Evolutionary conservation across 441 rosid species (phyloP), one percentile per base, ranked within the genome.

Genomic region (Adansonia grandidieri): DNA sequence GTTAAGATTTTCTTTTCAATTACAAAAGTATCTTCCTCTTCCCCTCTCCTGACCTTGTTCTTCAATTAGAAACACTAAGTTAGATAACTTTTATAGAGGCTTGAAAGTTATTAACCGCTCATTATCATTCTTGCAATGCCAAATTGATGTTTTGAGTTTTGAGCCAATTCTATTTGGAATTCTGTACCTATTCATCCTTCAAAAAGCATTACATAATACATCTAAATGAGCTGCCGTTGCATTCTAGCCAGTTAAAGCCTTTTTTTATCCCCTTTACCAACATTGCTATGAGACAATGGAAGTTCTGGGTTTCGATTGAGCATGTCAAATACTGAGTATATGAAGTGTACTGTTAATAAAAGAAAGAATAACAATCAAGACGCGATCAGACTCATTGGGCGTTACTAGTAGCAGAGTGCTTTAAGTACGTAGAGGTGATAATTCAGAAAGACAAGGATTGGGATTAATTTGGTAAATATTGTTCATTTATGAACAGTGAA

Each of bases 121-220:
- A 53, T 63, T n/a, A 63, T 42, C 32, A 8, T 66, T 15, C 50
- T 65, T 65, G 50, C 22, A 61, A 9, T 20, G 37, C 62, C 13
- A 40, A 77, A 37, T 24, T 68, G 19, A 6, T 60, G 20, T 32
- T 57, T 60, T 69, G 47, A 51, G 20, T 17, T 58, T 70, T 69
- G 47, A 64, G 20, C 69, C 1, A 4, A 60, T 15, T 50, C 44
- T 61, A 0, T 40, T 40, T 5, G 44, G 44, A 40, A 40, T 40
- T 40, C 44, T 40, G 44, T 5, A 40, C 6, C 19, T 28, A 63
- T 2, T 63, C 11, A 48, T 3, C 70, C 20, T 44, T 67, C 44
- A 17, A 24, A 73, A n/a, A 4, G 4, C 40, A n/a, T 67, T 40
- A 40, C 20, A 20, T 22, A 45, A 45, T 15, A 15, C 48, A 15